These are phyloP conservation scores for Aspergillus pseudoviridinutans DNA, from an alignment of 2,329 filamentous ascomycete genomes.

Conservation along the genomic window DNA sequence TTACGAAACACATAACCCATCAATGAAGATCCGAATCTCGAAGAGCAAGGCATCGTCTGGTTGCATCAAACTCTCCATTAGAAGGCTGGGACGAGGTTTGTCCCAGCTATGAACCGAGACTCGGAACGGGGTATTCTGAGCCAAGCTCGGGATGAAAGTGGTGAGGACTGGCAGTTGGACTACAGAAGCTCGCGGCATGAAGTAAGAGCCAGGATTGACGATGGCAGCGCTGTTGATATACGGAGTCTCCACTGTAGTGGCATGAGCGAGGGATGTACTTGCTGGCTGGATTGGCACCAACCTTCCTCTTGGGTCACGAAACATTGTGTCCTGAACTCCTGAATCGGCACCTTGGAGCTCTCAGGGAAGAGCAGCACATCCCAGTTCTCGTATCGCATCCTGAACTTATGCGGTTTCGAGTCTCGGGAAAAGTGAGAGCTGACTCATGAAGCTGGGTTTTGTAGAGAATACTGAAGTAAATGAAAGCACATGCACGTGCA, in stretches of 20 bases:
- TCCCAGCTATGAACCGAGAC: conserved; percentile 75
- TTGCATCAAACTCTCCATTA: conserved; percentile 55
- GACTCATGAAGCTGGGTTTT: conserved; percentile 10
- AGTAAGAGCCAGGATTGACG: conserved; percentile 28
- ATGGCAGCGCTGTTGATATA: conserved; percentile 45
- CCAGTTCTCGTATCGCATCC: conserved; percentile 83
- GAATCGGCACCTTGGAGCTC: conserved; percentile 65
- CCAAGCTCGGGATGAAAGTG: conserved; percentile 66
- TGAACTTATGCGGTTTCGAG: conserved; percentile 20
- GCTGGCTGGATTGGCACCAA: conserved; percentile 23
- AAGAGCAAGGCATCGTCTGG: conserved; percentile 56
- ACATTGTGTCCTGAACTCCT: conserved; percentile 78
- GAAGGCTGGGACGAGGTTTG: conserved; percentile 55
- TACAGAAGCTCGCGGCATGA: conserved; percentile 20
- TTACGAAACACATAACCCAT: conserved; percentile 63
- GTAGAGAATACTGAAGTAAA: conserved; percentile 19
- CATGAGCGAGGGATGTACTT: conserved; percentile 2
- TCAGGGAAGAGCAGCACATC: conserved; percentile 76
- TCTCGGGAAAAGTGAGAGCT: conserved; percentile 30
- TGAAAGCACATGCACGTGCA: conserved; percentile 3
- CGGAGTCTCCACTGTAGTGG: conserved; percentile 46
- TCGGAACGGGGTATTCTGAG: conserved; percentile 57
- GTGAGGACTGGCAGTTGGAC: conserved; percentile 61
- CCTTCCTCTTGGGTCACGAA: conserved; percentile 57
- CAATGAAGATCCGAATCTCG: conserved; percentile 64